Percentiles rank a stretch among this genome's conserved stretches.
Evolutionary conservation across 805 yeast genomes (phyloP).

Genomic region (Cyberlindnera suaveolens): DNA sequence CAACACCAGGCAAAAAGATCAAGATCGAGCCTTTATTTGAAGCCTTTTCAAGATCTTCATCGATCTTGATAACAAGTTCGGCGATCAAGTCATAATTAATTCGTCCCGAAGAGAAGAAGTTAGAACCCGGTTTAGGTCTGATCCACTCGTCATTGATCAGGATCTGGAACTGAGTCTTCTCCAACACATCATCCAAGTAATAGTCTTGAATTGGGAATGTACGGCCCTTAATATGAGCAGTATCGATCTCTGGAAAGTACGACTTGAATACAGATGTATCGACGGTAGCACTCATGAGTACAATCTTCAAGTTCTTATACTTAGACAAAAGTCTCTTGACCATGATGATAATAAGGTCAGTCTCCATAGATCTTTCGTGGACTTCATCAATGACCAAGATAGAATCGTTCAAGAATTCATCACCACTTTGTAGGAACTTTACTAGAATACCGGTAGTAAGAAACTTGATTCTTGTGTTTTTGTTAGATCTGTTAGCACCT

Average conservation of each 20-base stretch:
- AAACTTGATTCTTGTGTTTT: constrained; percentile 68
- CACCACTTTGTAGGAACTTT: constrained; percentile 64
- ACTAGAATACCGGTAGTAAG: constrained; percentile 90
- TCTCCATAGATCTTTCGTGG: constrained; percentile 91
- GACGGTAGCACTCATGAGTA: constrained; percentile 94
- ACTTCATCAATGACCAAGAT: constrained; percentile 88
- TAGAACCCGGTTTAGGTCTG: constrained; percentile 58
- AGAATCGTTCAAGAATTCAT: constrained; percentile 42
- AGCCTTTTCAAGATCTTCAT: constrained; percentile 37
- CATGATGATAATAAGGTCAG: constrained; percentile 77
- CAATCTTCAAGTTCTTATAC: constrained; percentile 49
- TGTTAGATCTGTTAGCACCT: constrained; percentile 71
- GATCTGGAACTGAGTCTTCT: constrained; percentile 50
- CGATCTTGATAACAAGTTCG: constrained; percentile 46
- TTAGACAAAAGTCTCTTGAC: constrained; percentile 52
- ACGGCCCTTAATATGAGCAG: constrained; percentile 84
- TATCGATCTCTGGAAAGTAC: constrained; percentile 57
- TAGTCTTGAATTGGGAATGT: constrained; percentile 85
- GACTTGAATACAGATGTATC: constrained; percentile 58
- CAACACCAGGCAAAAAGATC: constrained; percentile 84
- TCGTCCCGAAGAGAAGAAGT: constrained; percentile 57
- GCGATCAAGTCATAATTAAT: constrained; percentile 72
- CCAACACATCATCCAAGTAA: constrained; percentile 64
- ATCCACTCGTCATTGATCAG: constrained; percentile 35
- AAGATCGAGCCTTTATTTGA: constrained; percentile 65